Evolutionary conservation across 768 basidiomycete species (phyloP).

Genomic region (Lactarius pseudohatsudake): DNA sequence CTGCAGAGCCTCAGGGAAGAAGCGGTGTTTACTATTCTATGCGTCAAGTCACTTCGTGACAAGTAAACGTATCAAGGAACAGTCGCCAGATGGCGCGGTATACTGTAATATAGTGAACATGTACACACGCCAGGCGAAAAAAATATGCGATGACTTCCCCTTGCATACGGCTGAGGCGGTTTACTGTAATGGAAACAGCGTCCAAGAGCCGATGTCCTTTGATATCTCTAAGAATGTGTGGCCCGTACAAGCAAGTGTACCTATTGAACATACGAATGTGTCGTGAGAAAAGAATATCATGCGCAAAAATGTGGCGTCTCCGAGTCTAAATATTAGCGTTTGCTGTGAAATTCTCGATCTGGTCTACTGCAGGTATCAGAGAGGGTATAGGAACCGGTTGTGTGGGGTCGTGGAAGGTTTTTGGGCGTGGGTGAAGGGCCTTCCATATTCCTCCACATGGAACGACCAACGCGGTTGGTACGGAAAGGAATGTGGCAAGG

Average conservation of each 20-base stretch:
- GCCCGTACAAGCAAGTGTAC: not conserved
- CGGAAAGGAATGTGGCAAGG: not conserved
- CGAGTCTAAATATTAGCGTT: not conserved
- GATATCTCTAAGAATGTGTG: not conserved
- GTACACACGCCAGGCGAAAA: no score
- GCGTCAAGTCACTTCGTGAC: not conserved
- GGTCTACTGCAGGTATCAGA: not conserved
- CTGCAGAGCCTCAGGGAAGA: not conserved
- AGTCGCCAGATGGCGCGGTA: not conserved
- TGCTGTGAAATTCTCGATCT: not conserved
- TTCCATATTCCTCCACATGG: not conserved
- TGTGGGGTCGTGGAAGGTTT: not conserved
- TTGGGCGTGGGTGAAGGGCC: slow-evolving; percentile 9
- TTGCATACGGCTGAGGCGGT: not conserved
- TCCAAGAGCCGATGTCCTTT: not conserved
- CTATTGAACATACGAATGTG: not conserved
- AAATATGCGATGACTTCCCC: not conserved
- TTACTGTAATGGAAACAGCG: not conserved
- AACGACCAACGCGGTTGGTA: not conserved
- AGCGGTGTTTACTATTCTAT: not conserved
- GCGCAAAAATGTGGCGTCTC: not conserved
- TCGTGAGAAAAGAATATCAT: not conserved
- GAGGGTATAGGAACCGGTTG: not conserved
- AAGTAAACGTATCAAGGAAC: not conserved
- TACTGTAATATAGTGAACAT: not conserved